Base-by-base conservation (phyloP, 140 eudicot species). In the Erigeron philadelphicus region DNA sequence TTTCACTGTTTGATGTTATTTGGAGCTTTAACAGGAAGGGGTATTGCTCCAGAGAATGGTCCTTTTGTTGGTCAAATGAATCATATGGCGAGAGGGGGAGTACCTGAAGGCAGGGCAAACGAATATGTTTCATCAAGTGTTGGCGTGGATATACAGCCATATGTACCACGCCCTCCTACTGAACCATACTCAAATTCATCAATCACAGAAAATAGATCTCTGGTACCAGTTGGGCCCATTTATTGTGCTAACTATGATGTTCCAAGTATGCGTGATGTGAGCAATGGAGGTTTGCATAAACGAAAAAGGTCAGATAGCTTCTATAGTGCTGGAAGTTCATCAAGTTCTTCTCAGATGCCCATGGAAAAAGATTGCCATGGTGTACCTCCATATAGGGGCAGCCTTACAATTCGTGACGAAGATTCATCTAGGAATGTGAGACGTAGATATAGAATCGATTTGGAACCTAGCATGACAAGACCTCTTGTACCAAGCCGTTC, bases 381-480 rank as follows among this genome's bases (percentile, higher is more conserved):
- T 68, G 57, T 48, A 40, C 82, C 84, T 64, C 67, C 61, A 1
- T 79, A 70, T 70, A 50, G 83, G 17, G 70, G 83, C 45, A 73
- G 66, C 62, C 83, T 84, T 55, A 48, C 79, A 43, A 67, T 84
- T 63, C 44, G 64, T 8, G 75, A 67, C 19, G 82, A 81, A 75
- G 84, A 72, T 64, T 75, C 84, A 41, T 47, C 73, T 54, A 84
- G 86, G 50, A 78, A 75, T 18, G 86, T 84, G 56, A 81, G 86
- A 65, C 84, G 82, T 73, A 78, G 86, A 78, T 78, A 81, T 53
- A 81, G 81, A 57, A 76, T 68, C 35, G 80, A 80, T 66, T 18
- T 58, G 66, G 85, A 81, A 59, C 79, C 83, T 42, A 40, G 35
- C 23, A n/a, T 65, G 16, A 60, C 73, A 76, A 75, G 84, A 78